These are phyloP conservation scores for Arthroderma sp. DNA, from an alignment of 2,329 filamentous ascomycete genomes.

Conservation along the genomic window DNA sequence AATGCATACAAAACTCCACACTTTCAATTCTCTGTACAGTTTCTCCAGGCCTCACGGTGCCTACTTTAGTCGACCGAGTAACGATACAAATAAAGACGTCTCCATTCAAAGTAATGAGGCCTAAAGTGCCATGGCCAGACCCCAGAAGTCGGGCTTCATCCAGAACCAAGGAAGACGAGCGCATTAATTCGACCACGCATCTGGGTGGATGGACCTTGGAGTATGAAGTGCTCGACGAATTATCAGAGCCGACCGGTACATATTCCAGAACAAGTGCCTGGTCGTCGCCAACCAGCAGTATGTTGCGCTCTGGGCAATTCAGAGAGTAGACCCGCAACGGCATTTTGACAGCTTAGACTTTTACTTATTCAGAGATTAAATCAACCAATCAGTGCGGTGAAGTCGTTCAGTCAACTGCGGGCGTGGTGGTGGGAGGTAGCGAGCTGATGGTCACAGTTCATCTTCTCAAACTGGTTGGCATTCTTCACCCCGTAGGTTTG, in stretches of 20 bases:
- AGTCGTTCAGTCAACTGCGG: too few relatives aligned
- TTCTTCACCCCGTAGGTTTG: too few relatives aligned
- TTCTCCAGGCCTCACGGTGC: slow-evolving; percentile 73
- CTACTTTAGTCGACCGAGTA: slow-evolving; percentile 63
- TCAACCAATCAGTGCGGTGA: too few relatives aligned
- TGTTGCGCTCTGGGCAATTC: slow-evolving; percentile 74
- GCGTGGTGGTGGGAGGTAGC: too few relatives aligned
- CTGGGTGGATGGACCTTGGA: slow-evolving; percentile 32
- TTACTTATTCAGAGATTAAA: too few relatives aligned
- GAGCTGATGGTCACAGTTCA: too few relatives aligned
- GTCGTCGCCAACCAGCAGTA: slow-evolving; percentile 67
- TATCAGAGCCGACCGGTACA: slow-evolving; percentile 51
- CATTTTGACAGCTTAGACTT: slow-evolving; percentile 20
- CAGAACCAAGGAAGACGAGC: slow-evolving; percentile 51
- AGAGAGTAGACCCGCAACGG: slow-evolving; percentile 70
- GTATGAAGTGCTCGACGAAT: slow-evolving; percentile 32
- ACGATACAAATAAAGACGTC: slow-evolving; percentile 90
- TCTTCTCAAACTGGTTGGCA: too few relatives aligned
- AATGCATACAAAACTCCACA: slow-evolving; percentile 59
- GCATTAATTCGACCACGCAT: slow-evolving; percentile 83
- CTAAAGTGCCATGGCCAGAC: slow-evolving; percentile 72
- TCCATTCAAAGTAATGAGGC: slow-evolving; percentile 66
- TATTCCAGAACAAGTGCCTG: slow-evolving; percentile 78
- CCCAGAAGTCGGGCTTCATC: slow-evolving; percentile 66
- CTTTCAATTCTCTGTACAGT: slow-evolving; percentile 74